Percentiles rank a stretch among this genome's conserved stretches.
phyloP scores from a whole-genome alignment of 192 early-diverging fungal species.

The Coemansia asiatica region DNA sequence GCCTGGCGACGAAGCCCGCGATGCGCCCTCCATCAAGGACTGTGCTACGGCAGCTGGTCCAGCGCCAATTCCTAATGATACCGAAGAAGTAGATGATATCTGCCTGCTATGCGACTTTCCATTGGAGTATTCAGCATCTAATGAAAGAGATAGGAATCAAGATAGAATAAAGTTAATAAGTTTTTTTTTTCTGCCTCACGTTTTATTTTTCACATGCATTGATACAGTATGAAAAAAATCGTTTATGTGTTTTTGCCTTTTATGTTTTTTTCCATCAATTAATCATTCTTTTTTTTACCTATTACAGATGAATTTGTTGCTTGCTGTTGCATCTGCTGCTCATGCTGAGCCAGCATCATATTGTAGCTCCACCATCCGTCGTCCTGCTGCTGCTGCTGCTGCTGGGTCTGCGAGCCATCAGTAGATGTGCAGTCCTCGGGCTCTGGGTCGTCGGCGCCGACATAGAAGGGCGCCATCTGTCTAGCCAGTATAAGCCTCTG shows the following conservation, averaged over 20 bases:
- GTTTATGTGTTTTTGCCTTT: too few species aligned
- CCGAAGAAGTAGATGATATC: conserved; percentile 18
- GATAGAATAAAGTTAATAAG: too few species aligned
- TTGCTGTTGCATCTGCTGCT: conserved; percentile 16
- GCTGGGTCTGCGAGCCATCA: background rate
- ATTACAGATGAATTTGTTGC: background rate
- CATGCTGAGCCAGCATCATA: conserved; percentile 47
- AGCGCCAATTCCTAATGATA: background rate
- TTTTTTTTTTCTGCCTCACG: too few species aligned
- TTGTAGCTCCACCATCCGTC: conserved; percentile 58
- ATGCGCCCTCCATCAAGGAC: background rate
- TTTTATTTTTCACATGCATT: too few species aligned
- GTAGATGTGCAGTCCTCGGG: conserved; percentile 12
- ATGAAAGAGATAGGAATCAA: too few species aligned
- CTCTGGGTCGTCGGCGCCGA: conserved; percentile 69
- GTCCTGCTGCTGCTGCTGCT: conserved; percentile 11
- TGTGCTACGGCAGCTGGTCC: too few species aligned
- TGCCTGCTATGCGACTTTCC: conserved; percentile 12
- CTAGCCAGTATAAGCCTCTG: conserved; percentile 71
- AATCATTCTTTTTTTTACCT: conserved; percentile 9
- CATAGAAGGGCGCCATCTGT: conserved; percentile 85
- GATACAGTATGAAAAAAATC: too few species aligned
- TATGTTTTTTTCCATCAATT: too few species aligned
- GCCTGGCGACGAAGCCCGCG: conserved; percentile 8
- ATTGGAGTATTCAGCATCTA: too few species aligned